Base-by-base conservation (phyloP, 2,329 filamentous ascomycete species). In the Diaporthe batatas region DNA sequence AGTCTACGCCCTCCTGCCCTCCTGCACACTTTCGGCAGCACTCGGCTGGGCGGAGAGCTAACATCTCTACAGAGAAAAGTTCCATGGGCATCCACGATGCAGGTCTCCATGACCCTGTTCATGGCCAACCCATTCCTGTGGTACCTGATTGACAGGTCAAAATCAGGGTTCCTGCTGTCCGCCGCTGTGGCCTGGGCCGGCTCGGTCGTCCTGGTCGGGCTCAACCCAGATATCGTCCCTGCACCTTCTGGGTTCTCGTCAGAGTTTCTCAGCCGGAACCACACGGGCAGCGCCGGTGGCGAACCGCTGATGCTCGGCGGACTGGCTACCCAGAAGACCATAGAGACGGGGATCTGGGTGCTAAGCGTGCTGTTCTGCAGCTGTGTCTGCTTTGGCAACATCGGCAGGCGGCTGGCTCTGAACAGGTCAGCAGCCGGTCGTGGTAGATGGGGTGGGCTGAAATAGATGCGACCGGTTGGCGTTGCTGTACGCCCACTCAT, bases 371-470 rank as follows among this genome's bases (percentile, higher is more conserved):
- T 99, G 67, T 99, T 98, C 81, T 98, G 96, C 83, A 97, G 94
- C 79, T 95, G 94, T 77, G 90, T 98, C 12, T 98, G 95, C 83
- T 98, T 99, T 86, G 96, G 96, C 14, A 98, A 98, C 80, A 94
- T 99, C 79, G 96, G 96, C 16, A 88, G 96, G 75, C 88, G 94
- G 75, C 83, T 98, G 76, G 91, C 92, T n/a, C 83, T 90, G 75
- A 87, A 83, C 29, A 80, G 79, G 71, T 81, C 82, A n/a, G 81
- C 82, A 1, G 80, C 78, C 1, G 81, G 78, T n/a, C 83, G 82
- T 72, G 85, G 85, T 3, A 79, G 87, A 54, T 87, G 84, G 86
- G 85, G 81, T 44, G 84, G 82, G n/a, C 77, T 84, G 62, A 80
- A 83, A 76, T 75, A n/a, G 68, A 7, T 16, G 23, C 39, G 10